Evolutionary conservation across 495 filamentous ascomycete genomes (phyloP).

Genomic region (Xylaria nigripes): DNA sequence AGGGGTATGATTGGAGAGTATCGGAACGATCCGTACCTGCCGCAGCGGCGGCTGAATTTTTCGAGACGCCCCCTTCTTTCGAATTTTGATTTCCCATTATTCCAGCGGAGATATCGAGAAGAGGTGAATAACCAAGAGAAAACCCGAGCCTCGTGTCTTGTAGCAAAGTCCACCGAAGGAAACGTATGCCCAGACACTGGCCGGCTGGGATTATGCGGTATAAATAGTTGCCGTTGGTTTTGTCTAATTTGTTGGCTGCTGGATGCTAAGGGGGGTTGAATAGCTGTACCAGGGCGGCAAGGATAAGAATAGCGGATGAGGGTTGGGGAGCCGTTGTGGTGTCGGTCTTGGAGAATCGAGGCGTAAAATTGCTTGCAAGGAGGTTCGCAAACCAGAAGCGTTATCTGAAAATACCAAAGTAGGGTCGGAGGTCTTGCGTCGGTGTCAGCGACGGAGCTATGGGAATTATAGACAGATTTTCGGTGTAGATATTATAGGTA

Average conservation of each 20-base stretch:
- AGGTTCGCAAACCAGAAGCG: neutral
- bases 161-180: conserved; percentile 11
- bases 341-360: conserved; percentile 30
- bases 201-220: conserved; percentile 28
- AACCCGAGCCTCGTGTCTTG: conserved; percentile 11
- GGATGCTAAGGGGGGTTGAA: conserved; percentile 40
- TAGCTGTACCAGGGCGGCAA: conserved; percentile 39
- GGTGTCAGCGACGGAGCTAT: conserved; percentile 10
- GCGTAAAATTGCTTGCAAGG: conserved; percentile 2
- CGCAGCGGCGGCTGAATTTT: conserved; percentile 27
- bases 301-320: conserved; percentile 37
- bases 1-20: conserved; percentile 69
- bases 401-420: neutral
- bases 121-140: neutral
- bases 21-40: conserved; percentile 28
- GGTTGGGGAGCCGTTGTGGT: conserved; percentile 35
- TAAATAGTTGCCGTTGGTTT: conserved; percentile 21
- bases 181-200: conserved; percentile 33
- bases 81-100: conserved; percentile 90
- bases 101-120: conserved; percentile 13
- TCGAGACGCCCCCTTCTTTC: conserved; percentile 53
- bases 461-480: conserved; percentile 5
- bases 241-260: conserved; percentile 19
- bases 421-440: neutral
- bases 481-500: neutral